Percentiles rank a stretch among this genome's conserved stretches.
Conservation (phyloP, 2,329 filamentous ascomycete species). For the Paecilomyces sp. region DNA sequence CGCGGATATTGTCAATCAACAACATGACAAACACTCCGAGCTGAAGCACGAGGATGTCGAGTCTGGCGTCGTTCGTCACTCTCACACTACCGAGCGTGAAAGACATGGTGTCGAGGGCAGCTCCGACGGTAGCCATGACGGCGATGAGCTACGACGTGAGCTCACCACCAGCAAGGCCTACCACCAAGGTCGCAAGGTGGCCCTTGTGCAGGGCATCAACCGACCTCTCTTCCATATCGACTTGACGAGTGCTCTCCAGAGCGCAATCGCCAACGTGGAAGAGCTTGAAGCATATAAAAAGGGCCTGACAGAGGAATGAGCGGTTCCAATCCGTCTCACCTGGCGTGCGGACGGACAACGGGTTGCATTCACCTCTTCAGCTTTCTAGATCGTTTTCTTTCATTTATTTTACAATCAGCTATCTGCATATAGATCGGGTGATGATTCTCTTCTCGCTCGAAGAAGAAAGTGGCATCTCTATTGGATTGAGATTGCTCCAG, state of each 20-base stretch:
- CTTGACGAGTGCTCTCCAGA: slow-evolving; percentile 79
- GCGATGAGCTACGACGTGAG: slow-evolving; percentile 36
- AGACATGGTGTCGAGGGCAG: slow-evolving; percentile 20
- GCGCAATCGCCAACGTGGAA: slow-evolving; percentile 73
- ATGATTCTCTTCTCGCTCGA: neutral
- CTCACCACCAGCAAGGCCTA: slow-evolving; percentile 44
- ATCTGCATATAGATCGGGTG: neutral
- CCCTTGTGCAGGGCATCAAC: slow-evolving; percentile 78
- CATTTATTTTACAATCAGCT: neutral
- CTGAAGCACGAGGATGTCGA: slow-evolving; percentile 20
- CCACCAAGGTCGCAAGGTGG: slow-evolving; percentile 34
- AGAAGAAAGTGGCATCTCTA: neutral
- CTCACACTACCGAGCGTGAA: slow-evolving; percentile 23
- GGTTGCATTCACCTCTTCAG: too few species aligned
- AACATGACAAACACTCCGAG: slow-evolving; percentile 41
- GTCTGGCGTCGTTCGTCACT: slow-evolving; percentile 23
- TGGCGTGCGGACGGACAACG: neutral
- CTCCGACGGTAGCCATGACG: slow-evolving; percentile 21
- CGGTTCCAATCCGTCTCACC: neutral
- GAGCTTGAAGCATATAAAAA: slow-evolving; percentile 6
- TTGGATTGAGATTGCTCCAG: neutral
- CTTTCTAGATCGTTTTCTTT: too few species aligned
- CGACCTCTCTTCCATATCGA: slow-evolving; percentile 91
- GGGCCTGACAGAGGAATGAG: neutral
- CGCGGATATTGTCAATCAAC: slow-evolving; percentile 52